Percentiles rank a stretch among this genome's conserved stretches.
phyloP scores from a whole-genome alignment of 225 moss, liverwort and hornwort genomes.

The Rhytidiadelphus loreus region DNA sequence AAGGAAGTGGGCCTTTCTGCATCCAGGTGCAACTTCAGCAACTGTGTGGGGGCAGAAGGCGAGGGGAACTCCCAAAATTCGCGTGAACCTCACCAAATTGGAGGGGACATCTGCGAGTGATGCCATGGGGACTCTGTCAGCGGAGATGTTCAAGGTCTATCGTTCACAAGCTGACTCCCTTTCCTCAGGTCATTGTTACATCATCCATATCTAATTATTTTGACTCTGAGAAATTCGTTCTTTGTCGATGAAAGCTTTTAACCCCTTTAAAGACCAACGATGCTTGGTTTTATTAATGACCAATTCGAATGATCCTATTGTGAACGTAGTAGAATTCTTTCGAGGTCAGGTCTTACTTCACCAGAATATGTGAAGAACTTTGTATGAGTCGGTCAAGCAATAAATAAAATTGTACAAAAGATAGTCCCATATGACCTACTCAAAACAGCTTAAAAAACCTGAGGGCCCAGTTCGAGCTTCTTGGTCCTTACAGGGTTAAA shows the following conservation, averaged over 20 bases:
- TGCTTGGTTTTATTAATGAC: background rate
- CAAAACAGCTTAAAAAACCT: background rate
- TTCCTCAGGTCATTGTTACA: slow-evolving; percentile 34
- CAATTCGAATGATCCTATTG: background rate
- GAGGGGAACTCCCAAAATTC: slow-evolving; percentile 48
- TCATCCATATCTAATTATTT: background rate
- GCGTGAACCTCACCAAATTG: slow-evolving; percentile 34
- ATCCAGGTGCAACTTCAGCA: slow-evolving; percentile 33
- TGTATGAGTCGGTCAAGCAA: background rate
- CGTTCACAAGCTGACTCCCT: slow-evolving; percentile 36
- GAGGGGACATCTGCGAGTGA: slow-evolving; percentile 50
- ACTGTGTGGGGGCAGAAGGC: slow-evolving; percentile 53
- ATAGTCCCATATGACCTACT: background rate
- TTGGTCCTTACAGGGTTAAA: background rate
- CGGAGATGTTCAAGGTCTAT: slow-evolving; percentile 49
- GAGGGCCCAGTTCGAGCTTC: background rate
- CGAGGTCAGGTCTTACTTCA: background rate
- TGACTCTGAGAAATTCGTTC: background rate
- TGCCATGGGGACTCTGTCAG: slow-evolving; percentile 55
- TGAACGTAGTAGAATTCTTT: background rate
- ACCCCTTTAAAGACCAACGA: background rate
- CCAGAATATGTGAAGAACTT: background rate
- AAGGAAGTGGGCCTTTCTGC: background rate
- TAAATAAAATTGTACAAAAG: background rate
- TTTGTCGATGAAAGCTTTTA: background rate